Base-by-base conservation (phyloP, 805 yeast genomes). In the Lipomyces japonicus region DNA sequence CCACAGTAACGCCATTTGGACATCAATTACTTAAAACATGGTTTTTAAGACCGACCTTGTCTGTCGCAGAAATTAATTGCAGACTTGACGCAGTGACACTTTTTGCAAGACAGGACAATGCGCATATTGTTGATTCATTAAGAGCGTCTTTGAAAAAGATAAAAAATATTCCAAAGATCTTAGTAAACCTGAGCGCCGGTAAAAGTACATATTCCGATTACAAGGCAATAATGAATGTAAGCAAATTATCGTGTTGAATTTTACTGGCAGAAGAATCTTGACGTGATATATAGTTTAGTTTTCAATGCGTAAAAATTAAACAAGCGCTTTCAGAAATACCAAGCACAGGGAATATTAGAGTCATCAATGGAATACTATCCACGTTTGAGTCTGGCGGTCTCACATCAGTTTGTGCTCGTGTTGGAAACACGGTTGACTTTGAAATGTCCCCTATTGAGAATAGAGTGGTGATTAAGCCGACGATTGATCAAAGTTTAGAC, bases 31-130 rank as follows among this genome's bases (percentile, higher is more conserved):
- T 75, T n/a, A 59, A 51, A 10, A 52, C 64, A 1, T 71, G 73
- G 71, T 55, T 75, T 9, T 30, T 59, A 2, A 59, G 68, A 14
- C 78, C 78, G 0, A 50, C 69, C 2, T 53, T 63, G 1, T 60
- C 65, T n/a, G 45, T 55, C 1, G 51, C 55, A 1, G 22, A 48
- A 4, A 67, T 75, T 3, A 57, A 63, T 16, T 53, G 57, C 30
- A 63, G 78, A 22, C 61, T 64, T 2, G 51, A 63, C 2, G 58
- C 67, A 0, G 60, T 73, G 1, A 61, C 61, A 5, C 25, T 52
- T 0, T 53, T 74, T 2, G n/a, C 57, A 0, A 43, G 53, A 2
- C 62, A 49, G 3, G 41, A 53, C 10, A 65, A 69, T 43, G 32
- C 52, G 1, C 39, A 55, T 1, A 16, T 49, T 12, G 52, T 62